These are phyloP conservation scores for Fusarium odoratissimum DNA, from an alignment of 2,329 filamentous ascomycete species.

Conservation along the genomic window DNA sequence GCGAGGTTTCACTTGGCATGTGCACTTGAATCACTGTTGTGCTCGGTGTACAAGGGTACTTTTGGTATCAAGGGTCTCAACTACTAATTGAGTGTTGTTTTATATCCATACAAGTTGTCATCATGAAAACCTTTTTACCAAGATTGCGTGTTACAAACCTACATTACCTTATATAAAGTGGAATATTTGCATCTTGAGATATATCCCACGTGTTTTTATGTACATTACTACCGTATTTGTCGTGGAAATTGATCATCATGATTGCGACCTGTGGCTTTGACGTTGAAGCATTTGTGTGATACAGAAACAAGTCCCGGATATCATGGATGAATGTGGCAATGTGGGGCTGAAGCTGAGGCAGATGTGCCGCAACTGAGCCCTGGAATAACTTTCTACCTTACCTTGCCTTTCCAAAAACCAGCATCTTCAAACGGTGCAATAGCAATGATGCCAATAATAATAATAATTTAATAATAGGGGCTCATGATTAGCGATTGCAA, in stretches of 20 bases:
- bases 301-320: constrained; percentile 9
- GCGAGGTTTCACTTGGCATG: constrained; percentile 11
- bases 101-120: background rate
- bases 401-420: background rate
- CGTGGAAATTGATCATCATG: constrained; percentile 18
- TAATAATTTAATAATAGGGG: background rate
- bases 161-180: background rate
- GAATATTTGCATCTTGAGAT: background rate
- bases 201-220: background rate
- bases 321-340: constrained; percentile 24
- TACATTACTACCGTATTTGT: background rate
- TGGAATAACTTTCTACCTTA: background rate
- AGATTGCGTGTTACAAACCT: background rate
- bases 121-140: constrained; percentile 12
- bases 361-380: background rate
- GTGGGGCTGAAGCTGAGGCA: constrained; percentile 22
- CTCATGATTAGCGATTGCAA: constrained; percentile 5
- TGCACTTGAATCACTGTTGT: constrained; percentile 3
- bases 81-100: background rate
- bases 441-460: background rate
- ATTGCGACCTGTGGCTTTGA: constrained; percentile 19
- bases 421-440: background rate
- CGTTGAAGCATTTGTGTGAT: constrained; percentile 20
- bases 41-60: background rate
- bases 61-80: background rate